phyloP scores from a whole-genome alignment of 179 eudicot species.

The Vitellaria paradoxa region DNA sequence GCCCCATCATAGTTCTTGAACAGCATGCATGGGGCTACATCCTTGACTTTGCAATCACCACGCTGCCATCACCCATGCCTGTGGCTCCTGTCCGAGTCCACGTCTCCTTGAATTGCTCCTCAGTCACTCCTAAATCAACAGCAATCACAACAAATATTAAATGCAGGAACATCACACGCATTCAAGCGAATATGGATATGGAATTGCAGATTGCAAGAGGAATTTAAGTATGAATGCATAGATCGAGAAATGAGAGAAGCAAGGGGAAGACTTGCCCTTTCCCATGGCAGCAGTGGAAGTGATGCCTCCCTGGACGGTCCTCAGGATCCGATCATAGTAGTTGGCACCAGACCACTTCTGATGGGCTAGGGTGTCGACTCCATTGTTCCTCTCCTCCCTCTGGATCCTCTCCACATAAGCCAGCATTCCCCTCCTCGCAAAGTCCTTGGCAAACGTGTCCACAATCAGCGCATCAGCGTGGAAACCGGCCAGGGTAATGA shows the following conservation, averaged over 20 bases:
- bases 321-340: conserved; percentile 77
- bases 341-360: conserved; percentile 99
- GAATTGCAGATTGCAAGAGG: neutral
- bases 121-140: conserved; percentile 56
- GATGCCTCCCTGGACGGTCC: conserved; percentile 95
- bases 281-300: conserved; percentile 97
- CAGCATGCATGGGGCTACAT: conserved; percentile 25
- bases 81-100: conserved; percentile 61
- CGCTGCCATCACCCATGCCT: conserved; percentile 35
- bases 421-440: conserved; percentile 69
- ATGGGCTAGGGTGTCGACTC: conserved; percentile 81
- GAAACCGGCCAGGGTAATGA: conserved; percentile 86
- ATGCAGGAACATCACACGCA: neutral
- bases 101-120: conserved; percentile 58
- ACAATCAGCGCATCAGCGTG: conserved; percentile 74
- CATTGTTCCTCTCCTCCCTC: conserved; percentile 75
- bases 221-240: neutral
- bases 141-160: neutral
- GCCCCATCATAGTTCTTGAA: neutral
- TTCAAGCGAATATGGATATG: neutral
- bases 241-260: neutral
- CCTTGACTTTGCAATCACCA: conserved; percentile 56
- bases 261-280: conserved; percentile 45
- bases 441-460: conserved; percentile 81
- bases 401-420: conserved; percentile 92